A percentile compares a stretch with the other conserved stretches of the same genome.
phyloP scores from a whole-genome alignment of 805 yeast genomes.

The Candida manassasensis region DNA sequence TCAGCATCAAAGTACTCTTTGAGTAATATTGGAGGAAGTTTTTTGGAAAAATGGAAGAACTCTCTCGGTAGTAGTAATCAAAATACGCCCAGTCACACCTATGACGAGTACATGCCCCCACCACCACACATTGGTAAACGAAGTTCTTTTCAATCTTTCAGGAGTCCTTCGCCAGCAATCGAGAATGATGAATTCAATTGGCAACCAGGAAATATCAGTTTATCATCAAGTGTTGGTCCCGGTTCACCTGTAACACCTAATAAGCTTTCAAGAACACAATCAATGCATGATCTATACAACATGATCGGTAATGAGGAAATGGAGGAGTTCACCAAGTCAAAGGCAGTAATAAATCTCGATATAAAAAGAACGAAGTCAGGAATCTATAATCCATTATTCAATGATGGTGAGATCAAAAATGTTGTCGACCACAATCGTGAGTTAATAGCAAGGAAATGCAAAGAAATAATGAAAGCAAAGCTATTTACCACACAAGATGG shows the following conservation, averaged over 20 bases:
- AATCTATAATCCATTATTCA: slow-evolving; percentile 17
- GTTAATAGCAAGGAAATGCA: slow-evolving; percentile 19
- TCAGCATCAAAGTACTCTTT: slow-evolving; percentile 38
- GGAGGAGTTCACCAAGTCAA: slow-evolving; percentile 3
- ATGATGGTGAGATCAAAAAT: slow-evolving; percentile 14
- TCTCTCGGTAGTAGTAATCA: slow-evolving; percentile 19
- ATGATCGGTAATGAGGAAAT: slow-evolving; percentile 7
- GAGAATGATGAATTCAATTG: slow-evolving; percentile 29
- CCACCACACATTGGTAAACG: slow-evolving; percentile 17
- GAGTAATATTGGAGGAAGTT: slow-evolving; percentile 38
- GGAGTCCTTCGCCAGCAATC: slow-evolving; percentile 34
- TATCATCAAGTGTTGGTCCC: slow-evolving; percentile 4
- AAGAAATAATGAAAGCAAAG: slow-evolving; percentile 18
- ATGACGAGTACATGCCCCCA: slow-evolving; percentile 9
- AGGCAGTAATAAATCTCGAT: not conserved
- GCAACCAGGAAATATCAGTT: slow-evolving; percentile 7
- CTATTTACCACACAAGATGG: not conserved
- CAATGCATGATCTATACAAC: slow-evolving; percentile 27
- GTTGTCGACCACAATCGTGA: slow-evolving; percentile 17
- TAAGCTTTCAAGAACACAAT: slow-evolving; percentile 30
- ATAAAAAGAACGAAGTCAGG: slow-evolving; percentile 20
- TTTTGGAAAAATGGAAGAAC: slow-evolving; percentile 42
- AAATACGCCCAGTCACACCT: slow-evolving; percentile 14
- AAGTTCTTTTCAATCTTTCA: slow-evolving; percentile 25
- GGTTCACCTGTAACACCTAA: slow-evolving; percentile 11